Percentiles rank a stretch among this genome's conserved stretches.
phyloP scores from a whole-genome alignment of 352 stramenopile species.

The Globisporangium spinosum region DNA sequence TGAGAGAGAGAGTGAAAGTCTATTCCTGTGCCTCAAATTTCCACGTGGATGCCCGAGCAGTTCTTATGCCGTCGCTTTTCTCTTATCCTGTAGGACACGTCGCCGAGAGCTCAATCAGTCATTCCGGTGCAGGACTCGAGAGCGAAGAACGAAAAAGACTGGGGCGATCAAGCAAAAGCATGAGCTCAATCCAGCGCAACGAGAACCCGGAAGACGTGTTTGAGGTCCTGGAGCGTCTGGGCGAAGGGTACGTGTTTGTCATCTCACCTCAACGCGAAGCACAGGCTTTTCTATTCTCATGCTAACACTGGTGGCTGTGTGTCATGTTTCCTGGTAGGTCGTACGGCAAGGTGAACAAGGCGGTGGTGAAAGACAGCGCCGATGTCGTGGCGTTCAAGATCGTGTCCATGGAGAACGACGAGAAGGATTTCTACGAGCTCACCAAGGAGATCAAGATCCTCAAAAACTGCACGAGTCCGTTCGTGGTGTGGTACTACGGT shows the following conservation, averaged over 20 bases:
- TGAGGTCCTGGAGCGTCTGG: constrained; percentile 71
- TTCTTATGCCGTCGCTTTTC: neutral
- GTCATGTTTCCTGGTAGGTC: constrained; percentile 29
- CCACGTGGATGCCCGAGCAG: neutral
- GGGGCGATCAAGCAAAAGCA: constrained; percentile 13
- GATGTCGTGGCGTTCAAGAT: constrained; percentile 82
- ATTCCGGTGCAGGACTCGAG: constrained; percentile 4
- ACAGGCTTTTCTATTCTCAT: neutral
- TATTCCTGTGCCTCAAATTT: neutral
- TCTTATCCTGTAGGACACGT: neutral
- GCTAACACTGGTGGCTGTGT: neutral
- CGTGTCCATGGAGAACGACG: constrained; percentile 77
- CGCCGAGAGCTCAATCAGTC: neutral
- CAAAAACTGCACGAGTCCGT: constrained; percentile 70
- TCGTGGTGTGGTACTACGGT: constrained; percentile 85
- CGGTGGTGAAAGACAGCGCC: constrained; percentile 50
- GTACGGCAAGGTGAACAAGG: constrained; percentile 86
- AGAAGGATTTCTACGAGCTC: constrained; percentile 55
- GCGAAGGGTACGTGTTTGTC: constrained; percentile 45
- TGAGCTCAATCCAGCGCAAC: constrained; percentile 62
- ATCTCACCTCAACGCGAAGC: neutral
- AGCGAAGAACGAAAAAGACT: neutral
- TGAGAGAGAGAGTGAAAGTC: neutral
- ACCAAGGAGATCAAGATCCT: constrained; percentile 87
- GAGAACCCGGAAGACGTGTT: constrained; percentile 69